Conservation (phyloP, 495 filamentous ascomycete genomes). For the Aspergillus wentii region DNA sequence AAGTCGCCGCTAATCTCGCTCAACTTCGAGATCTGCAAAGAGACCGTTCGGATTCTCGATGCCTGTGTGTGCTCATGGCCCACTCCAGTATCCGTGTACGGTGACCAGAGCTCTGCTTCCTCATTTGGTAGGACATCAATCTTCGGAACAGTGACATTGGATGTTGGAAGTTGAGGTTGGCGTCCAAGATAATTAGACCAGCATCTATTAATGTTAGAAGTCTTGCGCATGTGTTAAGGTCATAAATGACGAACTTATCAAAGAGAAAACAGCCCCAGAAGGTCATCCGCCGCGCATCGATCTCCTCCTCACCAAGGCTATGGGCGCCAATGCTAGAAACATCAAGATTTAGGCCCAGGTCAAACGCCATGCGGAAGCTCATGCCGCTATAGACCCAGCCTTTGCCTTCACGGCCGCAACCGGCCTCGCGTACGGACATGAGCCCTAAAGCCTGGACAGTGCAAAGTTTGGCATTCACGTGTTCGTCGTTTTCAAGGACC, state of each 20-base stretch:
- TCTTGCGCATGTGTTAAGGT: slow-evolving; percentile 1
- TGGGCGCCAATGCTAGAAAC: slow-evolving; percentile 55
- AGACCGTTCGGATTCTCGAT: slow-evolving; percentile 75
- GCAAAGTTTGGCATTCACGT: slow-evolving; percentile 84
- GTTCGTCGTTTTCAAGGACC: slow-evolving; percentile 86
- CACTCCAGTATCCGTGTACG: slow-evolving; percentile 81
- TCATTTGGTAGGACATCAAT: slow-evolving; percentile 89
- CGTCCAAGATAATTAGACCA: slow-evolving; percentile 98
- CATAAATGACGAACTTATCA: slow-evolving; percentile 62
- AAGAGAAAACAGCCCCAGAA: slow-evolving; percentile 99
- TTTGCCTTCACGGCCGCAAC: slow-evolving; percentile 89
- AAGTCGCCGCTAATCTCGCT: slow-evolving; percentile 94
- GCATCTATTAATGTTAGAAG: slow-evolving; percentile 48
- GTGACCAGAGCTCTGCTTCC: slow-evolving; percentile 79
- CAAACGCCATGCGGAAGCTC: slow-evolving; percentile 97
- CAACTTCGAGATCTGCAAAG: slow-evolving; percentile 73
- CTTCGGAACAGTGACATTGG: slow-evolving; percentile 76
- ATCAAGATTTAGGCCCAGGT: slow-evolving; percentile 90
- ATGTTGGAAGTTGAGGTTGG: slow-evolving; percentile 76
- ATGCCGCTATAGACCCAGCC: slow-evolving; percentile 98
- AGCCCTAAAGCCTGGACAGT: slow-evolving; percentile 91
- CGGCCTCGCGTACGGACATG: slow-evolving; percentile 96
- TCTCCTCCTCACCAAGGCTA: slow-evolving; percentile 71
- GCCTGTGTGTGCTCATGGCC: slow-evolving; percentile 67
- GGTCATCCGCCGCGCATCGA: slow-evolving; percentile 84